Conservation (phyloP, 1,284 basidiomycete genomes). For the Phylloboletellus chloephorus region DNA sequence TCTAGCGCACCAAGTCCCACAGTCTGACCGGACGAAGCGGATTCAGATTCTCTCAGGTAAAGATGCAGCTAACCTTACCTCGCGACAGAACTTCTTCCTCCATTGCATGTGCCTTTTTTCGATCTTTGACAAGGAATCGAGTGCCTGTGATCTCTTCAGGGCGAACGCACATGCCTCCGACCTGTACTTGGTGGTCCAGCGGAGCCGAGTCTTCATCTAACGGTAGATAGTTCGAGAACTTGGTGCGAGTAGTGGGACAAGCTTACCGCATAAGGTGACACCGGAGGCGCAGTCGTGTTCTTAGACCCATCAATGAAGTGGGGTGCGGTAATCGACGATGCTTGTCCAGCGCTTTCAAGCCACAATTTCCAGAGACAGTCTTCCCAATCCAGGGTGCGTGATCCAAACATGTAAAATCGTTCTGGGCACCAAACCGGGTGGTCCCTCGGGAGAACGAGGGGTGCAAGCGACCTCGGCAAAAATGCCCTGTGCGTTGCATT, state of each 20-base stretch:
- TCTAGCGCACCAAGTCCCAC: conserved; percentile 19
- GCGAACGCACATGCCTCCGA: conserved; percentile 52
- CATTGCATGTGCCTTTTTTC: conserved; percentile 35
- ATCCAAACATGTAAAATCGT: conserved; percentile 43
- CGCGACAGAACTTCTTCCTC: conserved; percentile 41
- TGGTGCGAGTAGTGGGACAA: neutral
- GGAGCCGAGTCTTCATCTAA: conserved; percentile 39
- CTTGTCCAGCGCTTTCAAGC: conserved; percentile 47
- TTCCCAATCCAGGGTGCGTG: conserved; percentile 51
- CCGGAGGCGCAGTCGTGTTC: conserved; percentile 11
- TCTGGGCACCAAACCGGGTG: conserved; percentile 61
- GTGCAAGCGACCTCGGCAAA: conserved; percentile 38
- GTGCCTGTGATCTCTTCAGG: conserved; percentile 39
- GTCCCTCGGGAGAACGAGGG: conserved; percentile 44
- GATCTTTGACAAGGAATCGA: conserved; percentile 26
- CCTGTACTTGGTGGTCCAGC: conserved; percentile 44
- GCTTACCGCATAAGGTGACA: conserved; percentile 18
- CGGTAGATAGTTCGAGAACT: neutral
- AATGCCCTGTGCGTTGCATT: conserved; percentile 24
- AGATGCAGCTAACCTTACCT: conserved; percentile 24
- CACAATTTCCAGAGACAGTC: conserved; percentile 68
- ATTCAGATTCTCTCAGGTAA: conserved; percentile 4
- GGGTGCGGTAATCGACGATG: conserved; percentile 28
- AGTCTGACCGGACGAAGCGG: conserved; percentile 13
- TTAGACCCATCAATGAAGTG: conserved; percentile 18